These are phyloP conservation scores for Taphrina sp. DNA, from an alignment of 1,139 yeast species.

Conservation along the genomic window DNA sequence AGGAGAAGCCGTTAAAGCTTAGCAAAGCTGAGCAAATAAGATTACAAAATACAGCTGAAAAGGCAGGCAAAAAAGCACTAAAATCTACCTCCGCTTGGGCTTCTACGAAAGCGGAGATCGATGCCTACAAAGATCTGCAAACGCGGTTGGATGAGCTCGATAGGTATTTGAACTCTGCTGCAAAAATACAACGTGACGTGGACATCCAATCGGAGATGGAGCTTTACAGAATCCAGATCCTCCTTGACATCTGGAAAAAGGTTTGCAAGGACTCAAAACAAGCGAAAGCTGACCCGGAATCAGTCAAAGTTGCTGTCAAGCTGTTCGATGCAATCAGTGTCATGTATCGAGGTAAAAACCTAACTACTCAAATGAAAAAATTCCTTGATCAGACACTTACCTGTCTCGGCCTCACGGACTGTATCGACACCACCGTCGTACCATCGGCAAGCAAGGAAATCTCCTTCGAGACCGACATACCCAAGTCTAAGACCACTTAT, in stretches of 20 bases:
- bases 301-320: conserved; percentile 25
- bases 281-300: conserved; percentile 29
- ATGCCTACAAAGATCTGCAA: conserved; percentile 28
- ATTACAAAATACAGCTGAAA: conserved; percentile 32
- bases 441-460: conserved; percentile 20
- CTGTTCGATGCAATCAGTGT: conserved; percentile 28
- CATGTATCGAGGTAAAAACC: conserved; percentile 23
- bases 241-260: conserved; percentile 32
- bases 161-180: conserved; percentile 13
- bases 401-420: conserved; percentile 29
- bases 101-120: conserved; percentile 30
- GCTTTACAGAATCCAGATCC: conserved; percentile 31
- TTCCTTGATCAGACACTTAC: conserved; percentile 27
- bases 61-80: conserved; percentile 32
- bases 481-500: conserved; percentile 30
- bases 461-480: conserved; percentile 32
- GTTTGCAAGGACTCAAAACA: conserved; percentile 28
- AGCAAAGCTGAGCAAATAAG: conserved; percentile 34
- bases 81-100: conserved; percentile 32
- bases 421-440: conserved; percentile 23
- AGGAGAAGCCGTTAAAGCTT: conserved; percentile 31
- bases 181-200: conserved; percentile 28
- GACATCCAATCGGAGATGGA: conserved; percentile 34
- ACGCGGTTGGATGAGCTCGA: conserved; percentile 28
- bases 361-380: conserved; percentile 31